Conservation (phyloP, 176 grass and related monocot genomes). For the Aegilops bicornis region DNA sequence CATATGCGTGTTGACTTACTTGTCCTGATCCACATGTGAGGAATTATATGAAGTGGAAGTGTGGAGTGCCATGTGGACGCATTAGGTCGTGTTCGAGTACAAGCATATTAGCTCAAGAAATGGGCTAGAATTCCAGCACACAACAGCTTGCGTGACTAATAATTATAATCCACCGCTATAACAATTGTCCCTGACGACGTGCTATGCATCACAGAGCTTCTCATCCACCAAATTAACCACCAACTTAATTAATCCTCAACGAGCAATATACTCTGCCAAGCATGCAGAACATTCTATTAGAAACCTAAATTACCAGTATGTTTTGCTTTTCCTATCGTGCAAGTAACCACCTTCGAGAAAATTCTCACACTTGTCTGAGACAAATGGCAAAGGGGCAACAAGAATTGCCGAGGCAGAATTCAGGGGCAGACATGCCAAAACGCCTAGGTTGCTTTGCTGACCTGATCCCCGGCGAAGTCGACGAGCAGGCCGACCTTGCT, state of each 20-base stretch:
- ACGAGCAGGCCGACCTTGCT: constrained; percentile 36
- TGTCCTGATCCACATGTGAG: not conserved
- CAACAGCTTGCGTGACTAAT: constrained; percentile 3
- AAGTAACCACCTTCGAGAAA: not conserved
- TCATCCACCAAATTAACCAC: not conserved
- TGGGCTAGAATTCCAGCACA: constrained; percentile 7
- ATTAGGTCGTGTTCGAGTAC: not conserved
- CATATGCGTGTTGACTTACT: not conserved
- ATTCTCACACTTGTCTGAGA: not conserved
- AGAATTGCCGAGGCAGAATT: not conserved
- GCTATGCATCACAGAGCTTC: not conserved
- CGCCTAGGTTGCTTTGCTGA: constrained; percentile 9
- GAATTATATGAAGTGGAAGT: constrained; percentile 1
- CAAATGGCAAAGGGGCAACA: not conserved
- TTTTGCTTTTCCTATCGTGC: not conserved
- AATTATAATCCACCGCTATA: not conserved
- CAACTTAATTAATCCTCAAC: not conserved
- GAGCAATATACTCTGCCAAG: not conserved
- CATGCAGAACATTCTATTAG: not conserved
- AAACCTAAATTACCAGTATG: not conserved
- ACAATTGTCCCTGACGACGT: not conserved
- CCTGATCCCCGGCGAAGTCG: constrained; percentile 89
- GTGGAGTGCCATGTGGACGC: not conserved
- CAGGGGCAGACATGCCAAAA: not conserved
- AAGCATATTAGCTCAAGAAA: not conserved